Base-by-base conservation (phyloP, 1,284 basidiomycete species). In the Bondarzewia mesenterica region DNA sequence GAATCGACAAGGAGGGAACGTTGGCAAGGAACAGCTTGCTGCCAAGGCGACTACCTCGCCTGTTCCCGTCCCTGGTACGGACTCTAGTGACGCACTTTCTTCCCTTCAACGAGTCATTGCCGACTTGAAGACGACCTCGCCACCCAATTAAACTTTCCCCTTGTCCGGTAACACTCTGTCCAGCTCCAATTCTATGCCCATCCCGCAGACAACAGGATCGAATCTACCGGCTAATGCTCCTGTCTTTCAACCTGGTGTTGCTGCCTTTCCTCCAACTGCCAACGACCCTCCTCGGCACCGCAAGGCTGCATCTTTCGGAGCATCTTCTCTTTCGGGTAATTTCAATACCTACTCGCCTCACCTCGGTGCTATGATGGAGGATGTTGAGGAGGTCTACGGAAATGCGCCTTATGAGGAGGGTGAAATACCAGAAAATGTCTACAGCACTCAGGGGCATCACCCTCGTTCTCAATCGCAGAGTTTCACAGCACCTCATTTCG, bases 401-500 rank as follows among this genome's bases (percentile, higher is more conserved):
- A 61, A 62, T 5, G 70, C 61, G n/a, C 61, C 72, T 2, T 78
- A 75, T 51, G 86, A 90, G 63, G 88, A 89, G 35, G 86, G 85
- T 7, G 88, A 90, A 61, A 82, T 89, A 36, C 71, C 69, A 23
- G 86, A 89, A 42, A 66, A 64, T 47, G 66, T 69, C 39, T 77
- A 74, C 55, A 55, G 47, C 27, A 50, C 54, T 20, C 74, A 72
- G 50, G 72, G 71, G 8, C 85, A 87, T 60, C 83, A 85, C 57
- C 73, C 77, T 54, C 82, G 85, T 56, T 76, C 84, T 38, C 80
- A 85, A 58, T 83, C 84, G 16, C 85, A 87, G 66, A 87, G 75
- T 56, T 93, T 92, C 62, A 80, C 86, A 59, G 84, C 90, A 41
- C 90, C 91, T 36, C 82, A 90, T 26, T 93, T 93, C 63, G 88